Conservation (phyloP, 2,329 filamentous ascomycete genomes). For the Fusarium sp. region DNA sequence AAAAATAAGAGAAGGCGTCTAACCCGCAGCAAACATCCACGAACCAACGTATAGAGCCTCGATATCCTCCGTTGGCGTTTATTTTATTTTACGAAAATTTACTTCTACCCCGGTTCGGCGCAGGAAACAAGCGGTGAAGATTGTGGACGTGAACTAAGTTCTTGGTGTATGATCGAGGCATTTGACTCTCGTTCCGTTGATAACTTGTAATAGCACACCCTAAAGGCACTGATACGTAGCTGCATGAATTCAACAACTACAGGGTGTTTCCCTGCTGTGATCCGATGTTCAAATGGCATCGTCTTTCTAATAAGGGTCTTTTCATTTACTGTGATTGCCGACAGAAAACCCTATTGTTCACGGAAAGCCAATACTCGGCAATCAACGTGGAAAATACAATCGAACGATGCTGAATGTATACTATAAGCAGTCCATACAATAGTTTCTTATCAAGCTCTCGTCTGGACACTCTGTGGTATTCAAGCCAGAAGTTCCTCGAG, state of each 20-base stretch:
- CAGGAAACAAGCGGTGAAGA: slow-evolving; percentile 9
- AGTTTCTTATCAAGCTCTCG: not conserved
- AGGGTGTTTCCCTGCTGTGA: slow-evolving; percentile 5
- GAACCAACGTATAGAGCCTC: not conserved
- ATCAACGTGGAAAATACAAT: not conserved
- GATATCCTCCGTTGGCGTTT: not conserved
- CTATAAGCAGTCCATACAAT: not conserved
- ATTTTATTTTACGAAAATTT: not conserved
- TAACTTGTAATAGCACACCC: not conserved
- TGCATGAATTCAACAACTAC: not conserved
- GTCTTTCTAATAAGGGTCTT: slow-evolving; percentile 18
- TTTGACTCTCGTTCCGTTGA: not conserved
- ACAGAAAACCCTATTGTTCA: slow-evolving; percentile 5
- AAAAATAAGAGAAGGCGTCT: not conserved
- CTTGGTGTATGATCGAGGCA: not conserved
- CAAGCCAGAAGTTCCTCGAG: not conserved
- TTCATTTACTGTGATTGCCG: not conserved
- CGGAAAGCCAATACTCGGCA: not conserved
- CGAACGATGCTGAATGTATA: not conserved
- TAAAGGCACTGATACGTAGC: not conserved
- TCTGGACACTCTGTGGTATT: not conserved
- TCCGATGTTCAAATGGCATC: not conserved
- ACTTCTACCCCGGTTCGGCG: not conserved
- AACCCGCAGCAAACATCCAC: not conserved
- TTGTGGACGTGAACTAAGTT: not conserved